Conservation (phyloP, 345 rosid genomes). For the Aethionema arabicum region DNA sequence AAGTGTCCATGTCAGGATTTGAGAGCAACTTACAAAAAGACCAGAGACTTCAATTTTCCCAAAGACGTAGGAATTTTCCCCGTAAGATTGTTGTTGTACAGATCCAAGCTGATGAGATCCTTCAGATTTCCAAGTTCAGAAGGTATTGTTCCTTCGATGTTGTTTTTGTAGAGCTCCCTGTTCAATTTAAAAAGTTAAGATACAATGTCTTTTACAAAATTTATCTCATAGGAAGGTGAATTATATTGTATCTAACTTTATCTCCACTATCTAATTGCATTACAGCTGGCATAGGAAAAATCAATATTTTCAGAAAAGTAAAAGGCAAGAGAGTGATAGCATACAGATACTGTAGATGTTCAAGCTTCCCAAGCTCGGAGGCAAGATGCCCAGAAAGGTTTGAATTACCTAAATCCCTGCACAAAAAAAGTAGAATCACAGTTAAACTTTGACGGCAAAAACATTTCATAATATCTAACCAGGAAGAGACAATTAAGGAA, state of each 20-base stretch:
- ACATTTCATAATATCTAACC: not conserved
- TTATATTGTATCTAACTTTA: constrained; percentile 1
- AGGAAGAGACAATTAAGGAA: not conserved
- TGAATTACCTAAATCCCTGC: constrained; percentile 95
- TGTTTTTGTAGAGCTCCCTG: constrained; percentile 95
- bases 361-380: constrained; percentile 80
- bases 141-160: constrained; percentile 79
- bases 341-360: constrained; percentile 90
- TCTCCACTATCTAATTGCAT: constrained; percentile 2
- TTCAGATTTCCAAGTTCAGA: constrained; percentile 78
- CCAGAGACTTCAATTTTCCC: constrained; percentile 83
- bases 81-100: constrained; percentile 86
- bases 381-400: constrained; percentile 87
- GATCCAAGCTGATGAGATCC: constrained; percentile 93
- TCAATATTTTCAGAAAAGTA: not conserved
- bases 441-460: constrained; percentile 3
- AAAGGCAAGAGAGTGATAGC: constrained; percentile 32
- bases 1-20: not conserved
- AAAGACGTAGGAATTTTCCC: constrained; percentile 75
- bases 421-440: constrained; percentile 18
- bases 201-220: constrained; percentile 10
- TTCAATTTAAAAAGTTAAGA: constrained; percentile 17
- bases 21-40: constrained; percentile 68
- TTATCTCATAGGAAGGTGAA: not conserved
- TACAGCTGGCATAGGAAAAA: not conserved